A percentile compares a stretch with the other conserved stretches of the same genome.
Conservation (phyloP, 306 rosid genomes). For the Hippophae gyantsensis region DNA sequence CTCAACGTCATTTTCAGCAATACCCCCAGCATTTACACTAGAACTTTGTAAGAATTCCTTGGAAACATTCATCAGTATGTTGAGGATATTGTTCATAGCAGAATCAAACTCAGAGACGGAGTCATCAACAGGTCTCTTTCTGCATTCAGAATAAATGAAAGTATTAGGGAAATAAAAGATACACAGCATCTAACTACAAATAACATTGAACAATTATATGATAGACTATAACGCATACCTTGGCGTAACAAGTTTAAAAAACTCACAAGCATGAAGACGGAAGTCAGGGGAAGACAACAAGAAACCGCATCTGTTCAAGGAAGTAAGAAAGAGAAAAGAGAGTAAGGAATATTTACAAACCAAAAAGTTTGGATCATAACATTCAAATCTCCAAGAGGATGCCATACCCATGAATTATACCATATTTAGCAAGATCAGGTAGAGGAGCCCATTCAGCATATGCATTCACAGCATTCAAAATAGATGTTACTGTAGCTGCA, state of each 20-base stretch:
- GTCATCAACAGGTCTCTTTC: conserved; percentile 70
- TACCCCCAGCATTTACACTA: conserved; percentile 33
- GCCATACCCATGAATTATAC: conserved; percentile 81
- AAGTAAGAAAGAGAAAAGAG: conserved; percentile 15
- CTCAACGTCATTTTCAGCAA: conserved; percentile 71
- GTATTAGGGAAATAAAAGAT: conserved; percentile 1
- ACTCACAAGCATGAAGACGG: conserved; percentile 91
- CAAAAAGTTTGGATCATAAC: conserved; percentile 12
- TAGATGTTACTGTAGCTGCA: conserved; percentile 65
- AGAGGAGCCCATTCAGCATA: conserved; percentile 99
- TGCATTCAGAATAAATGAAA: conserved; percentile 30
- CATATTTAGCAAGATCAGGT: conserved; percentile 79
- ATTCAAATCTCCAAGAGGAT: conserved; percentile 22
- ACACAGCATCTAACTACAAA: background rate
- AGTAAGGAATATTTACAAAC: conserved; percentile 15
- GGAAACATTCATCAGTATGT: conserved; percentile 64
- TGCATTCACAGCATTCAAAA: conserved; percentile 79
- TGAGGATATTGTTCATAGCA: conserved; percentile 61
- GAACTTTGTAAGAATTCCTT: conserved; percentile 61
- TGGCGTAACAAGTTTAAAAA: conserved; percentile 79
- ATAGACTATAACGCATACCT: conserved; percentile 43
- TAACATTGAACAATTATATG: conserved; percentile 1
- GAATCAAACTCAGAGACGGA: conserved; percentile 65
- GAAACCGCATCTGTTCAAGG: conserved; percentile 69
- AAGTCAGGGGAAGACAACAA: conserved; percentile 85